These are phyloP conservation scores for Colletotrichum tanaceti DNA, from an alignment of 2,329 filamentous ascomycete species.

Conservation along the genomic window DNA sequence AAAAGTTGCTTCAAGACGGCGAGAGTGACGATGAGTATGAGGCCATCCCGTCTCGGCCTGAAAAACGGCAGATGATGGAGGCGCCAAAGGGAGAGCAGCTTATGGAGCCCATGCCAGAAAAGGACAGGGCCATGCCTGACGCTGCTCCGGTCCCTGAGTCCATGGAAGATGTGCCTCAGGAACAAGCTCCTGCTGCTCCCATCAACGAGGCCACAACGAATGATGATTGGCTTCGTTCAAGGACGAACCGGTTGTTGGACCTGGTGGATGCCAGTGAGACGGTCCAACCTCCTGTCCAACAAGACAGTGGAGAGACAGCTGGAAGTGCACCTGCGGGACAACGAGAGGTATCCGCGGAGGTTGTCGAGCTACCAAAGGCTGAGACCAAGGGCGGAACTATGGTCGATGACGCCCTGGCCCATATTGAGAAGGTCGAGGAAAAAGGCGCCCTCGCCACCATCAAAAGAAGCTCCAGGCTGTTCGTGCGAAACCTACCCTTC, in stretches of 20 bases:
- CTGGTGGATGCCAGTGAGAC: slow-evolving; percentile 80
- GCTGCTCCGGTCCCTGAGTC: slow-evolving; percentile 20
- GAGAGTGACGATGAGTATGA: slow-evolving; percentile 84
- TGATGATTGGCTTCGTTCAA: slow-evolving; percentile 90
- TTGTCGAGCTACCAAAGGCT: slow-evolving; percentile 36
- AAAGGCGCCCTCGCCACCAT: slow-evolving; percentile 69
- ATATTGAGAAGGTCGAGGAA: slow-evolving; percentile 48
- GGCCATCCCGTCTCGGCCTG: slow-evolving; percentile 65
- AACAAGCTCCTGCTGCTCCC: slow-evolving; percentile 17
- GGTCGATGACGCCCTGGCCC: slow-evolving; percentile 37
- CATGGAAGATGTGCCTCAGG: slow-evolving; percentile 29
- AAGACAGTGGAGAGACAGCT: slow-evolving; percentile 39
- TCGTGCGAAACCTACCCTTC: slow-evolving; percentile 90
- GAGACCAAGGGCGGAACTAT: slow-evolving; percentile 46
- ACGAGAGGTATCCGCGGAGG: slow-evolving; percentile 40
- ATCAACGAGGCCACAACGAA: slow-evolving; percentile 67
- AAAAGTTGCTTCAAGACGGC: slow-evolving; percentile 56
- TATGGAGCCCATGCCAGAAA: slow-evolving; percentile 37
- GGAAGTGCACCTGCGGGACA: slow-evolving; percentile 9
- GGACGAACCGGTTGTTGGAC: slow-evolving; percentile 87
- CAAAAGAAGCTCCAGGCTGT: slow-evolving; percentile 79
- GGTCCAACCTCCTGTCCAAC: slow-evolving; percentile 41
- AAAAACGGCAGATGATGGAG: slow-evolving; percentile 54
- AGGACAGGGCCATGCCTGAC: slow-evolving; percentile 32
- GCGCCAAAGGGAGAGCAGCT: slow-evolving; percentile 33